Percentiles rank a stretch among this genome's conserved stretches.
These are phyloP conservation scores for Penicillium sp. DNA, from an alignment of 2,329 filamentous ascomycete genomes.

Conservation along the genomic window DNA sequence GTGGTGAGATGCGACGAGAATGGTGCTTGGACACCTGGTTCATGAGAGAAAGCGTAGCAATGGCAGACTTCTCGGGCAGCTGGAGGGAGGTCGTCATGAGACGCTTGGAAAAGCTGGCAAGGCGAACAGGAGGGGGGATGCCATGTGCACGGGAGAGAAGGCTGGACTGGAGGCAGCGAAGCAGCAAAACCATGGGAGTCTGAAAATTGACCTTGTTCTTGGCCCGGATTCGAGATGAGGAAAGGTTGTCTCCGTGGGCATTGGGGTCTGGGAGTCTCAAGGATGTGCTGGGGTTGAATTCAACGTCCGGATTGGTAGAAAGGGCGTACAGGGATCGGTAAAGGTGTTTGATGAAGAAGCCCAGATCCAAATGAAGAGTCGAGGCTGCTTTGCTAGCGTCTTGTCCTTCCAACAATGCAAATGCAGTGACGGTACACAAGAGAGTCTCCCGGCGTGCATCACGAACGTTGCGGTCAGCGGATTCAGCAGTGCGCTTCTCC, in stretches of 20 bases:
- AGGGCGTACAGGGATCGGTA: conserved; percentile 80
- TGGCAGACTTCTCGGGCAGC: conserved; percentile 81
- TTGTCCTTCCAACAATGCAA: conserved; percentile 91
- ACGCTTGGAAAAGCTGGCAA: conserved; percentile 93
- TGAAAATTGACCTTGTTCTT: conserved; percentile 84
- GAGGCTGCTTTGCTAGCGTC: conserved; percentile 81
- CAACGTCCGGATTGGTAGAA: conserved; percentile 78
- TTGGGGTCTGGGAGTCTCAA: conserved; percentile 68
- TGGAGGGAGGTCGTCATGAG: conserved; percentile 79
- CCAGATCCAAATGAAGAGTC: conserved; percentile 81
- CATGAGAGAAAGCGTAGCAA: conserved; percentile 75
- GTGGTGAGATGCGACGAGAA: conserved; percentile 72
- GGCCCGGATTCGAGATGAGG: conserved; percentile 39
- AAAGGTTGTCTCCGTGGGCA: conserved; percentile 38
- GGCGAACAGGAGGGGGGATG: conserved; percentile 72
- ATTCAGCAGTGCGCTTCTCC: conserved; percentile 43
- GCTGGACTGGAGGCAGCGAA: conserved; percentile 78
- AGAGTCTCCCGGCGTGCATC: conserved; percentile 83
- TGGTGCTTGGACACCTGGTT: conserved; percentile 77
- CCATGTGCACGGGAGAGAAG: conserved; percentile 73
- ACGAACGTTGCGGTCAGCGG: conserved; percentile 55
- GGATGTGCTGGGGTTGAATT: conserved; percentile 69
- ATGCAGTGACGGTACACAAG: conserved; percentile 92
- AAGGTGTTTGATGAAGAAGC: conserved; percentile 91
- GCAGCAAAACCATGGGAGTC: conserved; percentile 87